Base-by-base conservation (phyloP, 78 protist genomes). In the Isochrysis galbana region DNA sequence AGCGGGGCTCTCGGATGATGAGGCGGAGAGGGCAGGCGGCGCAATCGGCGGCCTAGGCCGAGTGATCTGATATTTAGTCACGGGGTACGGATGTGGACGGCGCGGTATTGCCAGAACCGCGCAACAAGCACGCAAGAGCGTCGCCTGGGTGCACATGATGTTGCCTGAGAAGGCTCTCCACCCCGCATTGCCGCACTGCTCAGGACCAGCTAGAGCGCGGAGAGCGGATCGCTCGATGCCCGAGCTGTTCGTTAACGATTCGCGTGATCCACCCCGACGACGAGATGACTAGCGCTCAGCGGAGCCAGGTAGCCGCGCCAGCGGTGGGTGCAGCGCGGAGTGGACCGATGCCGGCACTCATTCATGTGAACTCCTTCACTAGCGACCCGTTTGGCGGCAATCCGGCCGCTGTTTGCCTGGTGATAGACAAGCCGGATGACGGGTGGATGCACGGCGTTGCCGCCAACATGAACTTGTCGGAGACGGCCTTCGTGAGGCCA, bases 181-280 rank as follows among this genome's bases (percentile, higher is more conserved):
- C 61, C 14, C 29, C 61, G 61, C 61, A 14, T 51, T 14, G 61
- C 61, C 61, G 61, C 61, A 19, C 61, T 51, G 29, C 7, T 51
- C 61, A 90, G 95, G 94, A 70, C 21, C 93, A 94, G 86, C 55
- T 94, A 34, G 5, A 21, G n/a, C 93, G 90, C n/a, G 96, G 96
- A 17, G 96, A 94, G 45, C 93, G 90, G 11, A 46, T 92, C 2
- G 96, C 96, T 1, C 80, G 83, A 23, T 94, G 96, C 54, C 96
- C 96, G 34, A 61, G 90, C 91, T 94, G 96, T 80, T 92, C 94
- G 48, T 92, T 94, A n/a, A 2, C 92, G 10, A 51, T 94, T 1
- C 89, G 90, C 17, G 94, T 94, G 45, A 51, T 51, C 14, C 29
- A 51, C 61, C n/a, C n/a, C n/a, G n/a, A n/a, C n/a, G n/a, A n/a